Base-by-base conservation (phyloP, 2,329 filamentous ascomycete species). In the Verticillium albo-atrum region DNA sequence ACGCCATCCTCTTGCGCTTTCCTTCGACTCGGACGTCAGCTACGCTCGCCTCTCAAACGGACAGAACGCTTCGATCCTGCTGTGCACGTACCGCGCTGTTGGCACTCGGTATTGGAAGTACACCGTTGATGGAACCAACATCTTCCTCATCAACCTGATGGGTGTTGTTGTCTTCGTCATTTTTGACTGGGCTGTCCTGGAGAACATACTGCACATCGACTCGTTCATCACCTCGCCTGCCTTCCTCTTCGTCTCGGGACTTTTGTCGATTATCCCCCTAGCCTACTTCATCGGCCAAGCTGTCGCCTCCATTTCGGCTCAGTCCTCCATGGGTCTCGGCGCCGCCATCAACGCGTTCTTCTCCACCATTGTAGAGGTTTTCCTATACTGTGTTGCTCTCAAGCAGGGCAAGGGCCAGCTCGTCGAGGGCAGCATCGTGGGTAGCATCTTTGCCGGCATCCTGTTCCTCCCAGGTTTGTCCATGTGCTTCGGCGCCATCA, bases 221-320 rank as follows among this genome's bases (percentile, higher is more conserved):
- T 86, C 82, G 62, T 85, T 87, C 72, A 75, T 97, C 65, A 97
- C 94, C 0, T 88, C 90, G 27, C 88, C 92, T 0, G 92, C 91
- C 9, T 89, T 98, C 66, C 82, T 98, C 56, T 99, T 99, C 72
- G 82, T 88, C 0, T 84, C 93, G 4, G 91, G 89, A 4, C 76
- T 99, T 15, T 79, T 96, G 61, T 98, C 95, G 52, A 96, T 99
- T 72, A 97, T 99, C 55, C 95, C 95, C 3, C 77, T 99, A 58
- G 95, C 95, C 15, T 99, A 99, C 76, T 99, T 99, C 73, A 99
- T 99, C 66, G 95, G 95, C 1, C 95, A 99, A 76, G 95, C 95
- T 37, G 95, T 99, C 53, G 95, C 95, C 2, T 99, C 95, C 57
- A 99, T 99, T 67, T 99, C 95, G 10, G 95, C 95, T 1, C 95